These are phyloP conservation scores for Candida dajiaensis DNA, from an alignment of 805 yeast genomes.

Conservation along the genomic window DNA sequence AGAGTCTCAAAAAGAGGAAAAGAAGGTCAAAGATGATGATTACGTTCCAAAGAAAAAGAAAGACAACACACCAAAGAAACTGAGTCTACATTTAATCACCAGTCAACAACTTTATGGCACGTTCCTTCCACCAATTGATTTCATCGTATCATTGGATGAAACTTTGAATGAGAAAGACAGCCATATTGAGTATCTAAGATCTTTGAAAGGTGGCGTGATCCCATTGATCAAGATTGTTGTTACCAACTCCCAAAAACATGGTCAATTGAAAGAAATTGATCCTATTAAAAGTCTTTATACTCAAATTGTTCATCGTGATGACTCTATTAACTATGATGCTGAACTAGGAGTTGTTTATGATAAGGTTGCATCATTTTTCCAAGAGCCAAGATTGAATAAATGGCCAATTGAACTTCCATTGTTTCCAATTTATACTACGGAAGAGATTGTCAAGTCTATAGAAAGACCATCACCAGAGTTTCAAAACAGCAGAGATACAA, in stretches of 20 bases:
- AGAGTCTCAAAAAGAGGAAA: slow-evolving; percentile 24
- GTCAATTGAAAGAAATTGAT: slow-evolving; percentile 1
- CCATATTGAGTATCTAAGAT: slow-evolving; percentile 24
- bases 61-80: slow-evolving; percentile 10
- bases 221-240: slow-evolving; percentile 44
- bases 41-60: slow-evolving; percentile 14
- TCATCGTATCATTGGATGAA: slow-evolving; percentile 47
- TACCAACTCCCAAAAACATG: slow-evolving; percentile 41
- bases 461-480: background rate
- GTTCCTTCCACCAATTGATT: slow-evolving; percentile 27
- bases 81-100: slow-evolving; percentile 37
- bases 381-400: slow-evolving; percentile 1
- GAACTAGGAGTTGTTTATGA: slow-evolving; percentile 11
- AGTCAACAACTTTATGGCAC: slow-evolving; percentile 36
- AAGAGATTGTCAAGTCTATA: slow-evolving; percentile 14
- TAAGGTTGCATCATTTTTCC: slow-evolving; percentile 8
- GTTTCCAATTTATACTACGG: slow-evolving; percentile 11
- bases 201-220: slow-evolving; percentile 17
- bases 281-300: slow-evolving; percentile 13
- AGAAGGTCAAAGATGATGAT: slow-evolving; percentile 21
- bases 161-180: slow-evolving; percentile 27
- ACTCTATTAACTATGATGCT: slow-evolving; percentile 13
- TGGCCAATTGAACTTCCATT: slow-evolving; percentile 12
- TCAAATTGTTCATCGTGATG: slow-evolving; percentile 19
- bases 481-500: background rate